Base-by-base conservation (phyloP, 1,139 yeast species). In the Hansenula sp. region DNA sequence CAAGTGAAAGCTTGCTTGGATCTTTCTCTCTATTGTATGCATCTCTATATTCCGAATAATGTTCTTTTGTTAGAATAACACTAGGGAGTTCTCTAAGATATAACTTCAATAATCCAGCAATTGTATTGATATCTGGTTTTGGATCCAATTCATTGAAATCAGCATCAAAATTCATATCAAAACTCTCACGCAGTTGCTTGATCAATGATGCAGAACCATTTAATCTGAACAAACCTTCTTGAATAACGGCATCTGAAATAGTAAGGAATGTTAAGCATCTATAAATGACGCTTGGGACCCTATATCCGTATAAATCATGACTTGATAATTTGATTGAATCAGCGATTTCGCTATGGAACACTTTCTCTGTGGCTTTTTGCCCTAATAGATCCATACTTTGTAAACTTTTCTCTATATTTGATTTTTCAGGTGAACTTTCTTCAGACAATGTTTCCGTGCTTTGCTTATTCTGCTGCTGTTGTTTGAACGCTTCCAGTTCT, bases 161-260 rank as follows among this genome's bases (percentile, higher is more conserved):
- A 42, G 88, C 69, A 61, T 91, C 98, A 50, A 76, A 77, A 15
- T 76, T 71, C 24, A 57, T 62, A 57, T 81, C 81, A 63, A 90
- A 93, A 40, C 70, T 72, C 35, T 82, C 88, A 56, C 86, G 88
- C 39, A 93, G 72, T 34, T 74, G 77, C 46, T 87, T 77, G 24
- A 93, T 88, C 40, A 84, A 74, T 0, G 91, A 77, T 43, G 93
- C 87, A 30, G 96, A 86, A 2, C 99, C 99, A 63, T 94, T 88
- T 45, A 91, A 70, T 50, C 99, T 72, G 67, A 93, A 93, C 2
- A 93, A 78, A 4, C 99, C 99, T 60, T 91, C 96, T 62, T 89
- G 96, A 50, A 77, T 78, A 17, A 85, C 71, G 0, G 96, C 96
- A 11, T 86, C 81, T 19, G 83, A 76, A 40, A 71, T 74, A 43